Conservation (phyloP, 352 stramenopile genomes). For the Phytophthora megakarya region DNA sequence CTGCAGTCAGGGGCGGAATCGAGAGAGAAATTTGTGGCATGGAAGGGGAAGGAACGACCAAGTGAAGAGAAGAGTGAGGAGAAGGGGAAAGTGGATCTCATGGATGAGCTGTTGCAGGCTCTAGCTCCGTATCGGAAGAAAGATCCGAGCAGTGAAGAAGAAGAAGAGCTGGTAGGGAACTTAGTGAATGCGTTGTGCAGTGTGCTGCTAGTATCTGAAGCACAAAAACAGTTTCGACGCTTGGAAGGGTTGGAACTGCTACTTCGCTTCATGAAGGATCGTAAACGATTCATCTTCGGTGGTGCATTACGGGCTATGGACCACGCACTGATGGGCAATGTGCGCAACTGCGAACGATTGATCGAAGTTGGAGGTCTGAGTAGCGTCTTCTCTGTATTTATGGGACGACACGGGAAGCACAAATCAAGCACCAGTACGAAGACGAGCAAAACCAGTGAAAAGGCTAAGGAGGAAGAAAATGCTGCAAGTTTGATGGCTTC, state of each 20-base stretch:
- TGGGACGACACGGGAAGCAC: constrained; percentile 55
- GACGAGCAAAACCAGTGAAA: constrained; percentile 34
- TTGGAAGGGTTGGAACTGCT: constrained; percentile 94
- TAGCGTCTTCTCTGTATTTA: constrained; percentile 73
- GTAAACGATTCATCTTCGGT: constrained; percentile 68
- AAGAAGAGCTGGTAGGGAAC: constrained; percentile 95
- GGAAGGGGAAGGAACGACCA: constrained; percentile 14
- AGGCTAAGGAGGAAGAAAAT: constrained; percentile 69
- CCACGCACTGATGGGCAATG: constrained; percentile 62
- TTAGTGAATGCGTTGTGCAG: constrained; percentile 89
- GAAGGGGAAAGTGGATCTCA: constrained; percentile 59
- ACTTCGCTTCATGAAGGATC: constrained; percentile 91
- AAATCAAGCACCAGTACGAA: constrained; percentile 39
- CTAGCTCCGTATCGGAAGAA: constrained; percentile 89
- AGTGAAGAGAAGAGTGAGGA: constrained; percentile 23
- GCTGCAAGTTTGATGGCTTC: constrained; percentile 68
- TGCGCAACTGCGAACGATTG: constrained; percentile 70
- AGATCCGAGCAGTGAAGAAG: constrained; percentile 72
- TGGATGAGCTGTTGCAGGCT: constrained; percentile 92
- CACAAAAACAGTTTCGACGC: constrained; percentile 60
- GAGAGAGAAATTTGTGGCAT: constrained; percentile 52
- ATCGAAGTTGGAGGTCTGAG: constrained; percentile 70
- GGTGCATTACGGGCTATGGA: constrained; percentile 62
- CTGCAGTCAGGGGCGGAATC: constrained; percentile 60
- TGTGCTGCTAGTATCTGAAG: constrained; percentile 56